A percentile compares a stretch with the other conserved stretches of the same genome.
Conservation (phyloP, 2,329 filamentous ascomycete species). For the Pseudocercospora fuligena region DNA sequence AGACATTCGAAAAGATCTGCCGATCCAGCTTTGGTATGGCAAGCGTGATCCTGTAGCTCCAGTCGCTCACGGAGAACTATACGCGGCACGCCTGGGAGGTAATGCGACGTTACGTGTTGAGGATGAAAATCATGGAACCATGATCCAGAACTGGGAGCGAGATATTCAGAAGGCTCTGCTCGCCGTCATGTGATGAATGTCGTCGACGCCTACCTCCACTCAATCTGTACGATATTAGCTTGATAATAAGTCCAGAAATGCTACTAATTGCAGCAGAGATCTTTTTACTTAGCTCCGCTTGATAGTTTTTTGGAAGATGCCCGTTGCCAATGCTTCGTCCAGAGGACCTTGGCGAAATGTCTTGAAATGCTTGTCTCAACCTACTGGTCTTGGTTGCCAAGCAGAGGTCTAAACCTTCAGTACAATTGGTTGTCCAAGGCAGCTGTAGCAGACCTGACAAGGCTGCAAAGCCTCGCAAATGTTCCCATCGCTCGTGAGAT, state of each 20-base stretch:
- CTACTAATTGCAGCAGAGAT: neutral
- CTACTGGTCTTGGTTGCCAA: neutral
- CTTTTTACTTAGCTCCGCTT: neutral
- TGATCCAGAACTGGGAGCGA: neutral
- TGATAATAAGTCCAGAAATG: too few relatives aligned
- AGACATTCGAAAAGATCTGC: neutral
- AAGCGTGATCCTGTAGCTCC: neutral
- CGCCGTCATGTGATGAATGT: neutral
- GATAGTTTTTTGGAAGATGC: neutral
- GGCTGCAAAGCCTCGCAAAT: too few relatives aligned
- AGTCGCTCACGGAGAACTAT: neutral
- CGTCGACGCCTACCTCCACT: neutral
- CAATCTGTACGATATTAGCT: neutral
- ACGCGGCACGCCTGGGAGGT: neutral
- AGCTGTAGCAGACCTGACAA: too few relatives aligned
- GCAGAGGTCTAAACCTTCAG: neutral
- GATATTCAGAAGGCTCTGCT: neutral
- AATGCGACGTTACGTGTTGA: neutral
- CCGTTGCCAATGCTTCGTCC: neutral
- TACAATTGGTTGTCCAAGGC: too few relatives aligned
- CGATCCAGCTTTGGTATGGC: neutral
- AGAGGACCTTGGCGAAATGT: neutral
- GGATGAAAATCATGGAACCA: neutral
- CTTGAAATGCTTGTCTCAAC: neutral
- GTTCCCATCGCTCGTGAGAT: too few relatives aligned